Conservation (phyloP, 495 filamentous ascomycete species). For the Gamarada debralockiae region DNA sequence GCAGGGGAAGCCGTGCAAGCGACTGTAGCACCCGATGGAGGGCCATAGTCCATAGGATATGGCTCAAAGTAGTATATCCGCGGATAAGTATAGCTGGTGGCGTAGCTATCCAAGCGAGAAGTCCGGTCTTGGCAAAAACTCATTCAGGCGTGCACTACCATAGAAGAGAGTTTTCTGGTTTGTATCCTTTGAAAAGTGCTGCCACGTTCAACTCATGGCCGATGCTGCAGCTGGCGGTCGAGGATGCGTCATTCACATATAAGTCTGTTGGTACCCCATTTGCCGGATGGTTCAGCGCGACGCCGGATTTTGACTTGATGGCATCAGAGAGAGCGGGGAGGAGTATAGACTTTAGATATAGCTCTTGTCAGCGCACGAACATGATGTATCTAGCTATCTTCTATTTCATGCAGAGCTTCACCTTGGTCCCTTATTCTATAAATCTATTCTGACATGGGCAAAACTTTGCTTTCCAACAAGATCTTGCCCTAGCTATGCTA, state of each 20-base stretch:
- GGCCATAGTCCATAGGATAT: no score
- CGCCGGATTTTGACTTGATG: constrained; percentile 61
- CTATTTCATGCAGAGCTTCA: neutral
- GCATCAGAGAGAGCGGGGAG: neutral
- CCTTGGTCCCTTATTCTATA: neutral
- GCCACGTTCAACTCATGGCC: constrained; percentile 65
- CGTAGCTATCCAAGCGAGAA: no score
- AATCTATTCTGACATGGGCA: neutral
- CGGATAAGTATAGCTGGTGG: no score
- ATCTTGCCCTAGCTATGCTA: no score
- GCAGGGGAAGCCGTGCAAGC: neutral
- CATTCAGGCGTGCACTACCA: no score
- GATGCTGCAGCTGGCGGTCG: constrained; percentile 64
- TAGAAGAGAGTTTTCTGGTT: constrained; percentile 72
- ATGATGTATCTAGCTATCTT: no score
- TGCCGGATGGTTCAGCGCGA: constrained; percentile 65
- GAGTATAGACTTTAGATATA: neutral
- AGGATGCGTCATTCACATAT: constrained; percentile 62
- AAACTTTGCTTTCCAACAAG: no score
- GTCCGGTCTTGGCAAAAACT: no score
- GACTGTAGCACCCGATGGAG: no score
- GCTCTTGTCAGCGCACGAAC: neutral
- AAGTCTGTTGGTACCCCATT: constrained; percentile 53
- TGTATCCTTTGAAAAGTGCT: constrained; percentile 64
- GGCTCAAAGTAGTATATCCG: no score